Percentiles rank a stretch among this genome's conserved stretches.
These are phyloP conservation scores for Rhodotorula sp. DNA, from an alignment of 1,284 basidiomycete species.

Conservation along the genomic window DNA sequence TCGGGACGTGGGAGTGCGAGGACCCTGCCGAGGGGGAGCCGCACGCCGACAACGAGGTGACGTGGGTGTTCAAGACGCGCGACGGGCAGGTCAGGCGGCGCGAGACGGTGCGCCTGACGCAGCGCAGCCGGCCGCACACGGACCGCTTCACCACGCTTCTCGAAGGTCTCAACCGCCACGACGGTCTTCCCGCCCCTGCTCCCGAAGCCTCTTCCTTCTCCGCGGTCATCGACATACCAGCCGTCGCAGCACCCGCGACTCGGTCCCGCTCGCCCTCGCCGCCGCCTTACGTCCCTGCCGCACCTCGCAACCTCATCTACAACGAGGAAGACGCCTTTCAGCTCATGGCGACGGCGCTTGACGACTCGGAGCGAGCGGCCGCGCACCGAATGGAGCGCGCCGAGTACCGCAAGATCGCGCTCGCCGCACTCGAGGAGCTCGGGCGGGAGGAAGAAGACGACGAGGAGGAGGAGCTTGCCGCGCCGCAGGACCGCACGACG, in stretches of 20 bases:
- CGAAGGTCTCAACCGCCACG: slow-evolving; percentile 11
- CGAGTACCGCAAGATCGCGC: slow-evolving; percentile 19
- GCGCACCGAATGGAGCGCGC: slow-evolving; percentile 21
- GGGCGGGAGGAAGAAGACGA: background rate
- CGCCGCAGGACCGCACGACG: too few relatives aligned
- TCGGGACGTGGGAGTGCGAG: slow-evolving; percentile 40
- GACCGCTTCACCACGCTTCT: slow-evolving; percentile 37
- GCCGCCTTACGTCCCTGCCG: slow-evolving; percentile 34
- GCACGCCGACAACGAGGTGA: slow-evolving; percentile 7
- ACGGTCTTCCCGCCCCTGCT: background rate
- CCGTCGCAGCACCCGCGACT: background rate
- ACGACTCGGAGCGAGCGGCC: slow-evolving; percentile 16
- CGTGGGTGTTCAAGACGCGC: slow-evolving; percentile 36
- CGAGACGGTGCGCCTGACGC: slow-evolving; percentile 32
- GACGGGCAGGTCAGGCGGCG: slow-evolving; percentile 27
- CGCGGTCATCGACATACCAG: too few relatives aligned
- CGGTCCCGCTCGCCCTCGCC: slow-evolving; percentile 20
- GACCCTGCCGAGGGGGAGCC: slow-evolving; percentile 5
- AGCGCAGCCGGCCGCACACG: slow-evolving; percentile 19
- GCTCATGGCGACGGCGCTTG: slow-evolving; percentile 20
- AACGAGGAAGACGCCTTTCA: slow-evolving; percentile 41
- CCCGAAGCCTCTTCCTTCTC: too few relatives aligned
- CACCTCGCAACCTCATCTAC: slow-evolving; percentile 37
- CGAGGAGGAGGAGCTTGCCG: background rate
- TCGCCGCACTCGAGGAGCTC: slow-evolving; percentile 12